A percentile compares a stretch with the other conserved stretches of the same genome.
phyloP scores from a whole-genome alignment of 2,329 filamentous ascomycete species.

The Dryadomyces quercus-mongolicae region DNA sequence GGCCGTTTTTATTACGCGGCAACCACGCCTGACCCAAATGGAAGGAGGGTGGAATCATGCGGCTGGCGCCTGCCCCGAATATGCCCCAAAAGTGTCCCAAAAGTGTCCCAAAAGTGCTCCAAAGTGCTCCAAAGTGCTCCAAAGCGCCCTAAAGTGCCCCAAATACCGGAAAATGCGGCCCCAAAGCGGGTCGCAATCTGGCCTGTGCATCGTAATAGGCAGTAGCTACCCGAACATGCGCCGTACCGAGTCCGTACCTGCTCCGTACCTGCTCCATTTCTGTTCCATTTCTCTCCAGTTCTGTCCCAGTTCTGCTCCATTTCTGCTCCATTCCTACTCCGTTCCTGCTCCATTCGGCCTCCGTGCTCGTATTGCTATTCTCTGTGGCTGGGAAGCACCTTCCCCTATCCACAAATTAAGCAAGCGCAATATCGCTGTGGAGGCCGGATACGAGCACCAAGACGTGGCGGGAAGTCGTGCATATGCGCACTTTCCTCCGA shows the following conservation, averaged over 20 bases:
- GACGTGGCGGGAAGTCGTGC: background rate
- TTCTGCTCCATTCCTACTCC: too few species aligned
- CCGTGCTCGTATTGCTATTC: too few species aligned
- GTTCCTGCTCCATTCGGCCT: too few species aligned
- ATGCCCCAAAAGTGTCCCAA: too few species aligned
- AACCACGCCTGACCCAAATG: constrained; percentile 1
- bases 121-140: too few species aligned
- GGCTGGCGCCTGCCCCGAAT: background rate
- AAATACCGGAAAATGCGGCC: background rate
- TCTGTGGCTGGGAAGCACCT: too few species aligned
- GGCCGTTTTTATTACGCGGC: constrained; percentile 3
- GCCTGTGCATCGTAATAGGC: background rate
- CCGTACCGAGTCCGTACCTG: background rate
- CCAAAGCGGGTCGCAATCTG: background rate
- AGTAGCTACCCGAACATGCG: background rate
- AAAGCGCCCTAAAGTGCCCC: background rate
- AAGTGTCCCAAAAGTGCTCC: background rate
- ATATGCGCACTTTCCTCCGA: background rate
- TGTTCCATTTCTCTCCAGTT: too few species aligned
- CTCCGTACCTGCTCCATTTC: background rate
- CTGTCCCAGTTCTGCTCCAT: too few species aligned
- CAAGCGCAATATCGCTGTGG: background rate
- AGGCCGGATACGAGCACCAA: too few species aligned
- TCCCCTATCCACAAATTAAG: background rate
- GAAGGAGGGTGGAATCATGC: background rate